Conservation (phyloP, 495 filamentous ascomycete species). For the Oidiodendron maius region DNA sequence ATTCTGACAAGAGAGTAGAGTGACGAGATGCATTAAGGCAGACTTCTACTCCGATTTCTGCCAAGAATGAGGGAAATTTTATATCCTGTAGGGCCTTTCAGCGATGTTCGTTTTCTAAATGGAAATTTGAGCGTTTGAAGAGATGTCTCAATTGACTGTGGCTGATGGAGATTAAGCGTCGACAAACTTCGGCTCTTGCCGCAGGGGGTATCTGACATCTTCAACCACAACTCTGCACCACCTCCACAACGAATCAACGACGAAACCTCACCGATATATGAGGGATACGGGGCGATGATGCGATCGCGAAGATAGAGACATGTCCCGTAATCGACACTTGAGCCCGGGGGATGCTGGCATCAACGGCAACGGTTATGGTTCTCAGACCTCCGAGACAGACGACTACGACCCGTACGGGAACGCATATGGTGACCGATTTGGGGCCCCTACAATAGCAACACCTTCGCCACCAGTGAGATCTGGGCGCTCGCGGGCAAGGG, state of each 20-base stretch:
- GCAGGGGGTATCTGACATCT: neutral
- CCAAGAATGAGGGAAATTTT: no score
- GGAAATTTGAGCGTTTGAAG: neutral
- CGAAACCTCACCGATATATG: no score
- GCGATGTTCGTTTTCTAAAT: neutral
- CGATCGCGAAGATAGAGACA: constrained; percentile 13
- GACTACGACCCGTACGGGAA: constrained; percentile 22
- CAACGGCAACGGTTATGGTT: constrained; percentile 16
- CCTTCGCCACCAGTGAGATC: constrained; percentile 1
- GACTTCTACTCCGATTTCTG: no score
- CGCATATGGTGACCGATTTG: constrained; percentile 16
- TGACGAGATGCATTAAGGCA: no score
- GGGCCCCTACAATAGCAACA: constrained; percentile 12
- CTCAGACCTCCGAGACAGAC: constrained; percentile 11
- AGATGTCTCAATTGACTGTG: neutral
- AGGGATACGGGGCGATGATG: constrained; percentile 6
- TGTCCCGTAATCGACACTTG: constrained; percentile 21
- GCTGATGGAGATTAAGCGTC: neutral
- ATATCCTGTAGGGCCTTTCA: no score
- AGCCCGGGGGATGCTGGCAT: constrained; percentile 14
- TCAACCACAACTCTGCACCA: neutral
- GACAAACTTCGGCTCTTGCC: constrained; percentile 2
- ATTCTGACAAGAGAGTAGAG: no score
- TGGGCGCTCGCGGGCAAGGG: constrained; percentile 2
- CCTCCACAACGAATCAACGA: neutral